phyloP scores from a whole-genome alignment of 1,284 basidiomycete genomes.

The Ustilago shanxiensis region DNA sequence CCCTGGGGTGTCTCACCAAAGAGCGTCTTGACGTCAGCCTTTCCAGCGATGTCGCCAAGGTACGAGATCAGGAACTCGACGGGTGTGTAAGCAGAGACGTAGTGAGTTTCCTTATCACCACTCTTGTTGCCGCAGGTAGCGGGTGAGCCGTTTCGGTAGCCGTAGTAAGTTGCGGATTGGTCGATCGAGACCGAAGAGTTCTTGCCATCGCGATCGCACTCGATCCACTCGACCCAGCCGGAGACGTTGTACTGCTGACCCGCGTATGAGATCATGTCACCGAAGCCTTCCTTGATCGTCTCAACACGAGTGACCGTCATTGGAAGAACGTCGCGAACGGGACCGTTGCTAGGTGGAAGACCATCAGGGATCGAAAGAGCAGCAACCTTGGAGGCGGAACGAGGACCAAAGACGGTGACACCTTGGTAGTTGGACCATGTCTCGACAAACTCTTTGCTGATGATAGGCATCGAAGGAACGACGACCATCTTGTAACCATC shows the following conservation, averaged over 20 bases:
- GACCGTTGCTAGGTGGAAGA: slow-evolving; percentile 40
- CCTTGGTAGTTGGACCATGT: slow-evolving; percentile 44
- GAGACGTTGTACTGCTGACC: slow-evolving; percentile 44
- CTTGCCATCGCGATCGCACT: slow-evolving; percentile 46
- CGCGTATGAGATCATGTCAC: slow-evolving; percentile 42
- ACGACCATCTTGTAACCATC: slow-evolving; percentile 52
- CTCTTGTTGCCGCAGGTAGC: slow-evolving; percentile 46
- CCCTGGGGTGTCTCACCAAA: slow-evolving; percentile 23
- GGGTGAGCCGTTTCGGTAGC: slow-evolving; percentile 45
- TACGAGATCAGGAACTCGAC: slow-evolving; percentile 43
- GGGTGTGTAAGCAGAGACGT: slow-evolving; percentile 50
- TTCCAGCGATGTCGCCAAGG: slow-evolving; percentile 37
- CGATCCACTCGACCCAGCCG: slow-evolving; percentile 56
- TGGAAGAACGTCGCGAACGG: slow-evolving; percentile 45
- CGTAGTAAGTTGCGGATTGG: slow-evolving; percentile 31
- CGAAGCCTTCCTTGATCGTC: slow-evolving; percentile 41
- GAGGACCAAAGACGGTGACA: slow-evolving; percentile 44
- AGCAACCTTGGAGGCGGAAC: slow-evolving; percentile 44
- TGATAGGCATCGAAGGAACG: slow-evolving; percentile 49
- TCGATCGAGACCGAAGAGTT: slow-evolving; percentile 32
- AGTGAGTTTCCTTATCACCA: slow-evolving; percentile 42
- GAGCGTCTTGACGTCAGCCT: slow-evolving; percentile 32
- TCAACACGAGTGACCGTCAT: slow-evolving; percentile 51
- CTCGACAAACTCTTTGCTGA: slow-evolving; percentile 39
- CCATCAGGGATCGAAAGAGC: slow-evolving; percentile 53